Percentiles rank a stretch among this genome's conserved stretches.
Evolutionary conservation across 305 asterid species (phyloP).

Genomic region (Nicotiana rustica): DNA sequence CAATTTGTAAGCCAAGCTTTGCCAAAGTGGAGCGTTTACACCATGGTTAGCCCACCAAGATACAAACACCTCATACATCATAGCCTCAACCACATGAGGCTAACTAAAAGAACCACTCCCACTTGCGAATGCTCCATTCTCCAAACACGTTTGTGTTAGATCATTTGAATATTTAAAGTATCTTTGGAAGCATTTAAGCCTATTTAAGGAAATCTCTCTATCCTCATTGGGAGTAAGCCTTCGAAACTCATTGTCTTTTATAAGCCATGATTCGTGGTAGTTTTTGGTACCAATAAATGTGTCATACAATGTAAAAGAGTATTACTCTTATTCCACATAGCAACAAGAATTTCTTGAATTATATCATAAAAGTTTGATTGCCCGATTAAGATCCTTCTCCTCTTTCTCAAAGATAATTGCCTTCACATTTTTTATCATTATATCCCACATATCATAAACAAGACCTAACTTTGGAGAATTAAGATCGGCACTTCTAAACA

Average conservation of each 20-base stretch:
- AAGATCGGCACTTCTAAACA: conserved; percentile 25
- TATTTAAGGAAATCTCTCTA: too few relatives aligned
- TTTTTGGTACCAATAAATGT: neutral
- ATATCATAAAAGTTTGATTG: neutral
- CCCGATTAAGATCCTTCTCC: too few relatives aligned
- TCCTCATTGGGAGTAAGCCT: neutral
- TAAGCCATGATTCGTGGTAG: neutral
- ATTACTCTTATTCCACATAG: conserved; percentile 28
- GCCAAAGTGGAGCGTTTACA: neutral
- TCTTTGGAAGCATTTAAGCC: neutral
- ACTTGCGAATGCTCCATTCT: neutral
- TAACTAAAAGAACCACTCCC: neutral
- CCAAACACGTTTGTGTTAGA: neutral
- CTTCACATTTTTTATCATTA: conserved; percentile 8
- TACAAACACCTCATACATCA: too few relatives aligned
- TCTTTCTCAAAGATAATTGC: neutral
- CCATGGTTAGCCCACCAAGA: neutral
- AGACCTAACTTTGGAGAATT: neutral
- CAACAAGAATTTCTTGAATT: neutral
- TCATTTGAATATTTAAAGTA: neutral
- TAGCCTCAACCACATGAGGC: neutral
- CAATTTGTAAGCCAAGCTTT: neutral
- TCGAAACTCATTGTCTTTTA: neutral
- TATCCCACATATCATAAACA: conserved; percentile 23
- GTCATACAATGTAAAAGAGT: conserved; percentile 32